These are phyloP conservation scores for Penicillium sp. DNA, from an alignment of 2,329 filamentous ascomycete species.

Conservation along the genomic window DNA sequence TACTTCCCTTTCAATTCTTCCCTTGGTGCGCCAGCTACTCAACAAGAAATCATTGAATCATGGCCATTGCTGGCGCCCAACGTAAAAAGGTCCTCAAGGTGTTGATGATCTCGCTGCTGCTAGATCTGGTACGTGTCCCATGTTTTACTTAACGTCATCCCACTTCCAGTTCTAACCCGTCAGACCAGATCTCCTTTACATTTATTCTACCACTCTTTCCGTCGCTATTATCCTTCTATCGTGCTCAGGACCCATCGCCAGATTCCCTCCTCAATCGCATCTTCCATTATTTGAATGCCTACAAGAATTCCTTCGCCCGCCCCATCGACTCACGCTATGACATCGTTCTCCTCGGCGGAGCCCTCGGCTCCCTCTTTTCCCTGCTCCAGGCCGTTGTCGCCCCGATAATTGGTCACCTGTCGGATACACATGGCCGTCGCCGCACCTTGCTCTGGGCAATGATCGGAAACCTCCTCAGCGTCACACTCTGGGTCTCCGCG, in stretches of 20 bases:
- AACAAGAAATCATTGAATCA: constrained; percentile 12
- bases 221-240: constrained; percentile 93
- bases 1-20: neutral
- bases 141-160: neutral
- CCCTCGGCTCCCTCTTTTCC: constrained; percentile 89
- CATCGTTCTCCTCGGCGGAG: constrained; percentile 91
- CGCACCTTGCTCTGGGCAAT: constrained; percentile 88
- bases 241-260: constrained; percentile 68
- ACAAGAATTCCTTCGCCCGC: constrained; percentile 88
- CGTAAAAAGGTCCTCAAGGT: constrained; percentile 84
- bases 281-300: constrained; percentile 81
- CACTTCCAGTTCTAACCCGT: neutral
- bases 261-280: constrained; percentile 75
- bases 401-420: constrained; percentile 84
- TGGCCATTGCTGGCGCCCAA: constrained; percentile 44
- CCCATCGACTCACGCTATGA: constrained; percentile 97
- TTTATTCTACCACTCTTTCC: constrained; percentile 97
- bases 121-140: constrained; percentile 73
- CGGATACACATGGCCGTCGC: constrained; percentile 83
- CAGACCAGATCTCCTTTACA: constrained; percentile 84
- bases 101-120: constrained; percentile 82
- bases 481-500: constrained; percentile 90
- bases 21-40: neutral
- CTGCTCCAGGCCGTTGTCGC: constrained; percentile 90
- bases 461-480: constrained; percentile 88